These are phyloP conservation scores for Penicillium canescens DNA, from an alignment of 495 filamentous ascomycete genomes.

Conservation along the genomic window DNA sequence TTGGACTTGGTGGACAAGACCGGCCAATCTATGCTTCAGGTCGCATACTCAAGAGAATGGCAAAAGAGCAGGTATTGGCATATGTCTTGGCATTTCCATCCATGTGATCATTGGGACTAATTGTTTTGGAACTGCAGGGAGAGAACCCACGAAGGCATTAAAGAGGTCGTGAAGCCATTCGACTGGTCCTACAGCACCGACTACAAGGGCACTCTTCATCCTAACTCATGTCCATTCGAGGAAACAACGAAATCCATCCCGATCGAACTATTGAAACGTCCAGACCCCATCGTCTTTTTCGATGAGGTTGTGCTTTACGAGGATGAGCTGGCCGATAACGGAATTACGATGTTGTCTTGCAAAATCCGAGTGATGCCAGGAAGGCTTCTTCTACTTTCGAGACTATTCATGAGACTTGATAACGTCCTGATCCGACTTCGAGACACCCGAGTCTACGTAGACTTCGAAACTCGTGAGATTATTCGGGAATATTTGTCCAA, in stretches of 20 bases:
- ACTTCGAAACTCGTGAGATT: conserved; percentile 79
- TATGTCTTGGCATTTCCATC: too few species aligned
- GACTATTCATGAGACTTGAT: conserved; percentile 94
- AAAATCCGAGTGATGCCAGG: conserved; percentile 92
- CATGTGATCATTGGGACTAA: neutral
- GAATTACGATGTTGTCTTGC: conserved; percentile 80
- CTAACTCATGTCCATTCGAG: conserved; percentile 42
- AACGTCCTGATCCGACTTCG: conserved; percentile 81
- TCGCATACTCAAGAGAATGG: conserved; percentile 91
- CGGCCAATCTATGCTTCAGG: conserved; percentile 81
- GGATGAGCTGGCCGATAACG: conserved; percentile 97
- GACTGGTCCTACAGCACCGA: conserved; percentile 96
- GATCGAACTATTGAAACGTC: conserved; percentile 75
- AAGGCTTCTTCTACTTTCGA: conserved; percentile 75
- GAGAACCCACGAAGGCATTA: conserved; percentile 82
- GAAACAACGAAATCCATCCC: conserved; percentile 67
- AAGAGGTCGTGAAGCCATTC: conserved; percentile 90
- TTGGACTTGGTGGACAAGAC: conserved; percentile 93
- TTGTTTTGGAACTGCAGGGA: conserved; percentile 52
- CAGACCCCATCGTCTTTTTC: conserved; percentile 92
- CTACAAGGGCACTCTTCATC: conserved; percentile 66
- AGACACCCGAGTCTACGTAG: conserved; percentile 90
- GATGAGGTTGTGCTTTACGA: conserved; percentile 96
- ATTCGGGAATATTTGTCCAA: conserved; percentile 84
- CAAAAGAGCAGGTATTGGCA: conserved; percentile 65